Evolutionary conservation across 108 stramenopile genomes (phyloP), one percentile per base, ranked within the genome.

Genomic region (Fragilaria radians): DNA sequence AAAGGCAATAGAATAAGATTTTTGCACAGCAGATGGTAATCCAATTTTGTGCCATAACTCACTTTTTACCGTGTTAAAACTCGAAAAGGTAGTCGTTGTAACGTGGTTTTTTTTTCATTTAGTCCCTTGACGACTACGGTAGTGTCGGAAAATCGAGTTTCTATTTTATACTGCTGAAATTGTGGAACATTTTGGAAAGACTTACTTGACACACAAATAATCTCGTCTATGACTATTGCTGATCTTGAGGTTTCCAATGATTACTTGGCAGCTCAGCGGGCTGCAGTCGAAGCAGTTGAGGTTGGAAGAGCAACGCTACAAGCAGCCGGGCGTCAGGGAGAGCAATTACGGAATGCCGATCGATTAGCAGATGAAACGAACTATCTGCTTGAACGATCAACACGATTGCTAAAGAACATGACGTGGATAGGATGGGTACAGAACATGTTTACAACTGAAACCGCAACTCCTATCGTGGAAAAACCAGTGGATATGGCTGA

Each of bases 341-440:
- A 84, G 54, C 74, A 78, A 65, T 28, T 79, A 32, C 52, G 51
- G 51, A 63, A 64, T 47, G 69, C 72, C 26, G 66, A 74, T 34
- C 36, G 63, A 22, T 11, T 72, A 29, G 73, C 75, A 0, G 79
- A 77, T 29, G 67, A 69, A 46, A 76, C 71, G 27, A 53, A 72
- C 42, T 78, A 75, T 55, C 72, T 61, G 30, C 52, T 80, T 22
- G 79, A 84, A 33, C 65, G 71, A 50, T 79, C 79, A 4, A 59
- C 47, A 33, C 63, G 82, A 22, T 26, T 84, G 0, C 42, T 84
- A 31, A 49, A 65, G 29, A 77, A 77, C 9, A 84, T 84, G 82
- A 78, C 78, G 1, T 84, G 78, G 82, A 55, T 69, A 29, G 82
- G 82, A 24, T 84, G 79, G 79, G n/a, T 75, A 54, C 54, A 64